Base-by-base conservation (phyloP, 768 basidiomycete genomes). In the Phlebiopsis gigantea region DNA sequence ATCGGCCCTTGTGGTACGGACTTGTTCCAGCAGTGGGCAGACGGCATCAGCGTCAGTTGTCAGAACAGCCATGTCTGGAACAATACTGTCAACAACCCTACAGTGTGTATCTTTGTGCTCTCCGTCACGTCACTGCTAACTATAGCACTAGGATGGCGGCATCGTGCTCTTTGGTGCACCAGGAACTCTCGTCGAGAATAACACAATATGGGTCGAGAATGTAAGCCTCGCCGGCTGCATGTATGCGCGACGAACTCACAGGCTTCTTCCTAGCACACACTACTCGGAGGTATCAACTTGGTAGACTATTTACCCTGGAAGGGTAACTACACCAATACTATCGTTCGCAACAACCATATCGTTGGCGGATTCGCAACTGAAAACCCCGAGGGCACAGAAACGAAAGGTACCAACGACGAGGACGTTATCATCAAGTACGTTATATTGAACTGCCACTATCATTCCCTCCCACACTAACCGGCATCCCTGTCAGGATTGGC, bases 111-210 rank as follows among this genome's bases (percentile, higher is more conserved):
- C 26, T n/a, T n/a, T 19, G 2, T 24, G 14, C 25, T 25, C 45
- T 22, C 17, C 5, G 34, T 39, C 3, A 19, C 24, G 19, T 5
- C 14, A 19, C 2, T 9, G 31, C 44, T 43, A 5, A 6, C 12
- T 17, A 4, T 14, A n/a, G 7, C 29, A 4, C 17, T 39, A 68
- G 67, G 90, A 91, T 62, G 90, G 90, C 7, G 89, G 84, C 5
- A 88, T 91, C 46, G 87, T 90, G 0, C 59, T 92, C 0, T 91
- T 92, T 62, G 90, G 88, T 21, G 71, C 87, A 2, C 87, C 88
- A 5, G 89, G 88, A 0, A 82, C 82, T 3, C 75, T 80, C 53
- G 81, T 90, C 15, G 81, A 85, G 62, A 88, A 90, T 61, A 90
- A 90, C 65, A 88, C 85, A 0, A 85, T 91, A 53, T 88, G 80